Base-by-base conservation (phyloP, 2,329 filamentous ascomycete genomes). In the Aspergillus glaucus region DNA sequence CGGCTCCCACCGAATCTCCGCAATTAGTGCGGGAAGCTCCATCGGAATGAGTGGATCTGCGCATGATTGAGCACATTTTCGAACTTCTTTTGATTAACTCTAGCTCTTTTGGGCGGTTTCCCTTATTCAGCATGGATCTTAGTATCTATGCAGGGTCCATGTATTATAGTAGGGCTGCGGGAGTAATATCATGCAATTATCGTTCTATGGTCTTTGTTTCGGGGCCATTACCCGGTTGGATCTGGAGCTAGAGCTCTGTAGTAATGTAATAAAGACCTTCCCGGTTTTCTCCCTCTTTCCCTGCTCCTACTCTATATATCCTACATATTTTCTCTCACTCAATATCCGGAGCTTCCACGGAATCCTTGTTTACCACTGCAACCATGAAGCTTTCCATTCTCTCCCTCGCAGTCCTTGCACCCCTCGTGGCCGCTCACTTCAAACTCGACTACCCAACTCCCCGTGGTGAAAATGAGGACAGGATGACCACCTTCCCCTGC, bases 351-450 rank as follows among this genome's bases (percentile, higher is more conserved):
- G 17, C 40, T 30, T 30, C 26, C 8, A 43, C n/a, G 14, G 26
- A 8, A 8, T 30, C 21, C 14, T 44, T 41, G 26, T 30, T 22
- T 17, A 42, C 9, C 15, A 43, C 36, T 47, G n/a, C 24, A 45
- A 56, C 22, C 19, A 67, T 65, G 66, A 62, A 64, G 51, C 47
- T 69, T 48, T 59, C 73, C 42, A 50, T 64, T 43, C 45, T 65
- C 44, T 50, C 66, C 34, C 62, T 73, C 46, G 59, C 73, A 52
- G 60, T 68, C 46, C 62, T 76, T 48, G 63, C 72, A 43, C 69
- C 75, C 48, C 56, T 76, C 42, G 68, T 70, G 15, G 66, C 76
- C 37, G 79, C 79, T 14, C 80, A 84, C 60, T 83, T 81, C 69
- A 60, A 71, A 3, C 71, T 84, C 63, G 62, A 71, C 32, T 81